Conservation (phyloP, 495 filamentous ascomycete species). For the Hypoxylon fragiforme region DNA sequence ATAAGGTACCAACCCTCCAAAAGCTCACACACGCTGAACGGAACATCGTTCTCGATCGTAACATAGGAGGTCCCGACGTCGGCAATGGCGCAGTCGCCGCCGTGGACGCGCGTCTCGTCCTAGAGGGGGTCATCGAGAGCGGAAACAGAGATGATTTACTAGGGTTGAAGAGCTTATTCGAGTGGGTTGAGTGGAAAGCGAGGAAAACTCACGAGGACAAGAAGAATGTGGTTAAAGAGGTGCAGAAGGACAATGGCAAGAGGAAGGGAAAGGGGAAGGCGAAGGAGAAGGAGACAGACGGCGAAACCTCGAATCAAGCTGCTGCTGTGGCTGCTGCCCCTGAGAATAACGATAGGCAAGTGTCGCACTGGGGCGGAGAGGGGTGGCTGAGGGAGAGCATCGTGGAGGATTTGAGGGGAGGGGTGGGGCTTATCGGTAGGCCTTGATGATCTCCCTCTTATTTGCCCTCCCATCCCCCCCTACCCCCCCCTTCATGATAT, state of each 20-base stretch:
- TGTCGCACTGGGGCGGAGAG: slow-evolving; percentile 35
- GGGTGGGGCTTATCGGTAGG: slow-evolving; percentile 56
- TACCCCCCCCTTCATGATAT: too few relatives aligned
- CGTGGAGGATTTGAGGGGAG: slow-evolving; percentile 59
- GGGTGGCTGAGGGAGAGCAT: slow-evolving; percentile 57
- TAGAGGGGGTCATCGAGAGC: slow-evolving; percentile 65
- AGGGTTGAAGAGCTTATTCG: slow-evolving; percentile 77
- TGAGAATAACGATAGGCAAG: slow-evolving; percentile 7
- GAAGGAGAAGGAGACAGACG: slow-evolving; percentile 2
- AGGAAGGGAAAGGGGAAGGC: slow-evolving; percentile 9
- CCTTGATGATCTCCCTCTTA: slow-evolving; percentile 13
- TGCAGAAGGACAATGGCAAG: slow-evolving; percentile 1
- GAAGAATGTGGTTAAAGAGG: slow-evolving; percentile 10
- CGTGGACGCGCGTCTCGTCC: slow-evolving; percentile 75
- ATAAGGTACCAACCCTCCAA: slow-evolving; percentile 53
- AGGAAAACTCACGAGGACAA: slow-evolving; percentile 29
- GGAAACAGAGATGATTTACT: slow-evolving; percentile 69
- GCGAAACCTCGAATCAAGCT: slow-evolving; percentile 10
- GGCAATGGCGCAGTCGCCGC: slow-evolving; percentile 60
- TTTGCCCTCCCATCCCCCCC: too few relatives aligned
- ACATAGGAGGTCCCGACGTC: slow-evolving; percentile 51
- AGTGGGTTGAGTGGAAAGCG: slow-evolving; percentile 66
- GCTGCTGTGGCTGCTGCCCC: too few relatives aligned
- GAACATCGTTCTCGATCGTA: slow-evolving; percentile 64
- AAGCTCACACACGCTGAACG: slow-evolving; percentile 76